A percentile compares a stretch with the other conserved stretches of the same genome.
Evolutionary conservation across 495 filamentous ascomycete species (phyloP).

Genomic region (Hyaloscypha finlandica): DNA sequence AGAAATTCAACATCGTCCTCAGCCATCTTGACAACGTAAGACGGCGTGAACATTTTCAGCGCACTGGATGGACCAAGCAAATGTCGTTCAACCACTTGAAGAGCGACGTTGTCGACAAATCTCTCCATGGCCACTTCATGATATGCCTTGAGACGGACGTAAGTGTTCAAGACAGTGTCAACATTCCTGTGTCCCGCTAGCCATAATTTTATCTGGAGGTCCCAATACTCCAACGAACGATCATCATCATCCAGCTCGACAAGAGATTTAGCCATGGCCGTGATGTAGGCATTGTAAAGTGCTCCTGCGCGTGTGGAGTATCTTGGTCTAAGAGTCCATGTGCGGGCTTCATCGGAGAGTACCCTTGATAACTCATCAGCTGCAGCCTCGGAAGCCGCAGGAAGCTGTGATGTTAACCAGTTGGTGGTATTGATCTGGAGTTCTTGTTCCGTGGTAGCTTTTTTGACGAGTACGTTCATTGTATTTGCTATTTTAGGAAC

Average conservation of each 20-base stretch:
- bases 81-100: constrained; percentile 5
- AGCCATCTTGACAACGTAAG: neutral
- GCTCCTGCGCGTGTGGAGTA: neutral
- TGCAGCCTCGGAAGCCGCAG: neutral
- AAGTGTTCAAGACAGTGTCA: neutral
- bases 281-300: neutral
- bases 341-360: neutral
- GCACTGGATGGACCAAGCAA: neutral
- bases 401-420: neutral
- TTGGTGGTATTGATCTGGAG: neutral
- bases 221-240: neutral
- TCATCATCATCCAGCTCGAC: neutral
- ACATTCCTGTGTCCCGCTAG: neutral
- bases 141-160: neutral
- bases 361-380: neutral
- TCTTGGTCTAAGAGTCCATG: neutral
- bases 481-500: neutral
- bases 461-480: neutral
- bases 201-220: neutral
- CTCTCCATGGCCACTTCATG: neutral
- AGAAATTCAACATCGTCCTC: neutral
- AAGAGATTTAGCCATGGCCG: neutral
- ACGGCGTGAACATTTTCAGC: neutral
- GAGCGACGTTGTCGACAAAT: neutral
- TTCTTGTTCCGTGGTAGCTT: neutral